Conservation (phyloP, 306 rosid genomes). For the Rosa multiflora region DNA sequence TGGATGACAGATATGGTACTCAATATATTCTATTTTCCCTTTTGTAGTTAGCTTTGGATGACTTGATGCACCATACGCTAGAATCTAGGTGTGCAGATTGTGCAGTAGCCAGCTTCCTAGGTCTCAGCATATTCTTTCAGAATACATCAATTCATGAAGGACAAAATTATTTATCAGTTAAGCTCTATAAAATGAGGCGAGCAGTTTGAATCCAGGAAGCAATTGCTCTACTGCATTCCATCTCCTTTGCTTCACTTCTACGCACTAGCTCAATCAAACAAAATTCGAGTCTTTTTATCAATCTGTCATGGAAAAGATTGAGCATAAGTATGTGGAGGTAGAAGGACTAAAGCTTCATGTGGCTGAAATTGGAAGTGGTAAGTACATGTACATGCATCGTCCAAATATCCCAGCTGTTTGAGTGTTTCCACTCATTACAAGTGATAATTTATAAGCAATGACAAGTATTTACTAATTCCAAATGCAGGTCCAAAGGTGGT, state of each 20-base stretch:
- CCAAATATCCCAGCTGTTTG: neutral
- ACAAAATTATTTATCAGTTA: neutral
- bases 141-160: neutral
- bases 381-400: neutral
- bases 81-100: neutral
- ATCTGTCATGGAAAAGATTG: constrained; percentile 53
- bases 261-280: neutral
- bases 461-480: neutral
- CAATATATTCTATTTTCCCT: neutral
- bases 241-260: neutral
- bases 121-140: neutral
- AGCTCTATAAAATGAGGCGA: neutral
- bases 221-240: neutral
- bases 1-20: neutral
- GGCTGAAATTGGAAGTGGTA: constrained; percentile 59
- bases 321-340: constrained; percentile 55
- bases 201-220: neutral
- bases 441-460: neutral
- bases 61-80: neutral
- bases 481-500: constrained; percentile 56
- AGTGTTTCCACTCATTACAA: neutral
- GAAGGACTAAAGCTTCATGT: constrained; percentile 68
- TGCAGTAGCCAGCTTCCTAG: neutral
- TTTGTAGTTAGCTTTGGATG: neutral
- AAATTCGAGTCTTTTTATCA: neutral